Conservation (phyloP, 2,329 filamentous ascomycete species). For the Lachnellula arida region DNA sequence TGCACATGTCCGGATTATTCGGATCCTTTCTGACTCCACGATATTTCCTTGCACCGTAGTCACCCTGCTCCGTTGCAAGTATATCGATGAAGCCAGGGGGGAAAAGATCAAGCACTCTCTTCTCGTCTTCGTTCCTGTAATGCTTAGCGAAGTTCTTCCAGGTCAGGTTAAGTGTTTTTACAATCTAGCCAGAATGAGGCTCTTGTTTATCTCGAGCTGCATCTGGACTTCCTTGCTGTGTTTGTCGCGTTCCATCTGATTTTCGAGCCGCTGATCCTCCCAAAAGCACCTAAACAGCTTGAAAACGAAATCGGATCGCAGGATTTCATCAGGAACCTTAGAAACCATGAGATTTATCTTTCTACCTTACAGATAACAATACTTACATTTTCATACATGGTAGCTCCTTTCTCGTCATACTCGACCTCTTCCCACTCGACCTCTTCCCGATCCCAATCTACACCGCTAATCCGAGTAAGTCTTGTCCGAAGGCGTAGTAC, state of each 20-base stretch:
- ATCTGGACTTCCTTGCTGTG: background rate
- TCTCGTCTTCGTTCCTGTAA: background rate
- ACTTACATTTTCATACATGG: constrained; percentile 3
- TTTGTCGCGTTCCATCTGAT: background rate
- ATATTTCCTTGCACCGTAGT: background rate
- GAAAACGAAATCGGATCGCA: background rate
- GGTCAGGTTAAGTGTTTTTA: background rate
- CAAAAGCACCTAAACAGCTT: background rate
- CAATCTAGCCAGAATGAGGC: constrained; percentile 3
- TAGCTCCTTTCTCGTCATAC: constrained; percentile 2
- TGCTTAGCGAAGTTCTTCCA: background rate
- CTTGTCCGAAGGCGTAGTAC: background rate
- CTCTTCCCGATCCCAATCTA: background rate
- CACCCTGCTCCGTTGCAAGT: background rate
- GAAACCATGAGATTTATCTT: background rate
- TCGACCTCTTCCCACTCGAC: background rate
- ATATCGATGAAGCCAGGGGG: background rate
- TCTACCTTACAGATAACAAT: background rate
- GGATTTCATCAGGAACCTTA: background rate
- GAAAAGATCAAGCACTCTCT: background rate
- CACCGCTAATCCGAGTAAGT: background rate
- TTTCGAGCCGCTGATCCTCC: background rate
- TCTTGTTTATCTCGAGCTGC: constrained; percentile 4
- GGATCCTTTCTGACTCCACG: background rate
- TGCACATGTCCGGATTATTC: background rate